Conservation (phyloP, 306 rosid species). For the Spatholobus suberectus region DNA sequence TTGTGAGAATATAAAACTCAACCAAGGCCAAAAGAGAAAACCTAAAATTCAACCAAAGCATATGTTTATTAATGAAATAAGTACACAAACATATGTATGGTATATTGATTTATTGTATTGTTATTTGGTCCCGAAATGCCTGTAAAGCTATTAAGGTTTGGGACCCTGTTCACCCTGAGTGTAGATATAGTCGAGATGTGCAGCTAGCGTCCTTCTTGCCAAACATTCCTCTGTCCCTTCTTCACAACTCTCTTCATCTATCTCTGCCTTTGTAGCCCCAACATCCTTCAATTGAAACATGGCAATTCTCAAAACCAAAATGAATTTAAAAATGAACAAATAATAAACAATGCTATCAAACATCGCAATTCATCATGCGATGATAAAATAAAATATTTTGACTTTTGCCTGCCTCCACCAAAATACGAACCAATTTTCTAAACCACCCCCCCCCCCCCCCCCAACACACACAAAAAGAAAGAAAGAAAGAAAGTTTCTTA, state of each 20-base stretch:
- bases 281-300: constrained; percentile 44
- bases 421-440: neutral
- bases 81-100: neutral
- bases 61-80: neutral
- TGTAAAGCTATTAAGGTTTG: constrained; percentile 1
- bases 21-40: neutral
- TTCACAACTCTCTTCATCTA: constrained; percentile 59
- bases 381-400: neutral
- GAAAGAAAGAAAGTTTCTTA: neutral
- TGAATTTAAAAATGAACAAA: neutral
- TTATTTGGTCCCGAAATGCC: neutral
- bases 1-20: too few species aligned
- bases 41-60: neutral
- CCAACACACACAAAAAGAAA: neutral
- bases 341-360: neutral
- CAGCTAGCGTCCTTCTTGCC: constrained; percentile 65
- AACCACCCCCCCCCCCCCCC: too few species aligned
- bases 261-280: neutral
- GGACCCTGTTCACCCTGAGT: constrained; percentile 48
- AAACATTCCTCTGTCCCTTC: constrained; percentile 63
- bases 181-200: constrained; percentile 81
- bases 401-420: neutral
- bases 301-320: neutral
- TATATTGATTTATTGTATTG: neutral
- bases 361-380: neutral